Percentiles rank a stretch among this genome's conserved stretches.
phyloP scores from a whole-genome alignment of 768 basidiomycete genomes.

The Serendipita sp. region DNA sequence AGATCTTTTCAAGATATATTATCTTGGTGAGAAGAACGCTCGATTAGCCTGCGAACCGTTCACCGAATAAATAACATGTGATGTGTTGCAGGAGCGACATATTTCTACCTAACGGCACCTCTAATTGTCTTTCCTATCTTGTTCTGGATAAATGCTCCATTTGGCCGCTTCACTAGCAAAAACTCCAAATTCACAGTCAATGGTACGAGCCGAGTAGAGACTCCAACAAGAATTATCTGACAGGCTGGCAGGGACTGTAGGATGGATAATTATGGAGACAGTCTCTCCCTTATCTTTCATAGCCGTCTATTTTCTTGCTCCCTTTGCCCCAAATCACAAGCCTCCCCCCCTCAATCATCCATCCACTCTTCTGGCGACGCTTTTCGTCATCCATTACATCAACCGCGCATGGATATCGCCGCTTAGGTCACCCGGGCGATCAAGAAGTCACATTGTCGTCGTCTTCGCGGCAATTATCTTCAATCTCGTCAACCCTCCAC shows the following conservation, averaged over 20 bases:
- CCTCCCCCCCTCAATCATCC: constrained; percentile 19
- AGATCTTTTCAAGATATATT: too few relatives aligned
- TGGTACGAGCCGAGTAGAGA: constrained; percentile 24
- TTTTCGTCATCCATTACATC: constrained; percentile 63
- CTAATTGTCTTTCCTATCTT: constrained; percentile 23
- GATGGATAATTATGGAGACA: constrained; percentile 74
- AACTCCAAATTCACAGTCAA: constrained; percentile 37
- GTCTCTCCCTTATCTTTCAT: constrained; percentile 42
- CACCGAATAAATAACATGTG: too few relatives aligned
- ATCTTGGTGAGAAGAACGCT: too few relatives aligned
- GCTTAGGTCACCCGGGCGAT: constrained; percentile 63
- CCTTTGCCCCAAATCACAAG: constrained; percentile 25
- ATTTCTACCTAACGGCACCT: constrained; percentile 15
- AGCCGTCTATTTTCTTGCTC: constrained; percentile 33
- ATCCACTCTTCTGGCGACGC: constrained; percentile 34
- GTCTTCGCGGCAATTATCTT: constrained; percentile 39
- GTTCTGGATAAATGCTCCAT: constrained; percentile 56
- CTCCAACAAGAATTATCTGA: not conserved
- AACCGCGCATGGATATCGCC: constrained; percentile 75
- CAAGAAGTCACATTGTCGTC: constrained; percentile 56
- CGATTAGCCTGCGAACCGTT: too few relatives aligned
- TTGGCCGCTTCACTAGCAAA: constrained; percentile 54
- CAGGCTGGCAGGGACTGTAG: constrained; percentile 21
- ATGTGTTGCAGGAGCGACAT: too few relatives aligned
- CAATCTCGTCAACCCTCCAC: constrained; percentile 56